Evolutionary conservation across 495 filamentous ascomycete species (phyloP), one percentile per base, ranked within the genome.

Genomic region (Aspergillus taichungensis): DNA sequence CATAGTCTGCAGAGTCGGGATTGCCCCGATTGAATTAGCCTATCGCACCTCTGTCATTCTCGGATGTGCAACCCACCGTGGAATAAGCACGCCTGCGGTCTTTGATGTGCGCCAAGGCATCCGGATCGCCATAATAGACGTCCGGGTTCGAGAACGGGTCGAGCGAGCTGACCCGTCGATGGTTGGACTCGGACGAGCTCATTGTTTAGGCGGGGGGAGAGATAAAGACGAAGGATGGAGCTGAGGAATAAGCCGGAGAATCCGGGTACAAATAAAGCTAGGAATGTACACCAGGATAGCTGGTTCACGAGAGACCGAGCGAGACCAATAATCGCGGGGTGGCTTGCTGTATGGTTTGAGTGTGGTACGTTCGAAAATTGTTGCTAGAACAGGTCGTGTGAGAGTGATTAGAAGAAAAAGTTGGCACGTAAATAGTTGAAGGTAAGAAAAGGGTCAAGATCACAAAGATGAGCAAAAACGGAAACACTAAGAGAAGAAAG

Each of bases 71-170:
- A 58, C 70, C 61, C 63, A 75, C 73, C 59, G 65, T 59, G 37
- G 73, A 76, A 48, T 68, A 71, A 1, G 72, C 62, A 28, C 69
- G 66, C n/a, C 66, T 51, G 11, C 68, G 64, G 30, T 61, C 50
- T 50, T 63, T 63, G 44, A 62, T 47, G 34, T 60, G 46, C n/a
- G 60, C 53, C 8, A 51, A 36, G 24, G 55, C 57, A 13, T 72
- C 66, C 8, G 66, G 56, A 39, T 69, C 56, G 28, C 73, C 73
- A 55, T 77, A 77, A 43, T 77, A 77, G 43, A 73, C 52, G 43
- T 75, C 71, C 8, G 73, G 59, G 30, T 68, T 51, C 30, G 72
- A 69, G 40, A 61, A 72, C 27, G 73, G 73, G 48, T 77, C 73
- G 13, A 63, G 46, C 40, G 65, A 66, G 30, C 55, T 54, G n/a